Conservation (phyloP, 2,329 filamentous ascomycete species). For the Aspergillus vadensis region DNA sequence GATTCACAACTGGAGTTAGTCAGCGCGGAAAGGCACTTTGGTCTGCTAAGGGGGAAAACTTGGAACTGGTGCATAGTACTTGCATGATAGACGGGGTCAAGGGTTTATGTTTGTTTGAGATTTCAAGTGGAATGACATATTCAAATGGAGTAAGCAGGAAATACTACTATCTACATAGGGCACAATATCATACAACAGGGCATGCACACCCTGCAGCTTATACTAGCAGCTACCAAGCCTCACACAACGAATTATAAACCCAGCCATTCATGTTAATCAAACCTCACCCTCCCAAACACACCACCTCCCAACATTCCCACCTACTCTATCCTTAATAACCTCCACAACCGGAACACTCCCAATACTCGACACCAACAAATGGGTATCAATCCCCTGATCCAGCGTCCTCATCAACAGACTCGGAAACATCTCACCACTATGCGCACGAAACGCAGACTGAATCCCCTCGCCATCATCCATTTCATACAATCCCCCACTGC, state of each 20-base stretch:
- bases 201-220: no score
- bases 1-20: conserved; percentile 31
- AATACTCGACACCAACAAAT: conserved; percentile 39
- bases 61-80: background rate
- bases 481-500: background rate
- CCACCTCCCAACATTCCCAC: conserved; percentile 40
- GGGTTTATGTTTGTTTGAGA: background rate
- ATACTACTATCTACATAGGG: background rate
- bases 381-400: conserved; percentile 44
- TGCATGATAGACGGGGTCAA: conserved; percentile 1
- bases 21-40: conserved; percentile 14
- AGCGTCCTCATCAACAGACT: conserved; percentile 39
- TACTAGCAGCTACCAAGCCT: background rate
- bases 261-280: background rate
- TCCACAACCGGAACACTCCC: conserved; percentile 34
- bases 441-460: conserved; percentile 30
- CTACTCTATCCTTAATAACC: conserved; percentile 44
- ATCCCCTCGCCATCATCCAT: conserved; percentile 23
- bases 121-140: background rate
- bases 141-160: background rate
- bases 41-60: background rate
- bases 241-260: background rate
- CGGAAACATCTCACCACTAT: conserved; percentile 25
- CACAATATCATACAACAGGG: background rate
- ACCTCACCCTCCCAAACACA: conserved; percentile 28